Evolutionary conservation across 805 yeast genomes (phyloP).

Genomic region (Ogataea allantospora): DNA sequence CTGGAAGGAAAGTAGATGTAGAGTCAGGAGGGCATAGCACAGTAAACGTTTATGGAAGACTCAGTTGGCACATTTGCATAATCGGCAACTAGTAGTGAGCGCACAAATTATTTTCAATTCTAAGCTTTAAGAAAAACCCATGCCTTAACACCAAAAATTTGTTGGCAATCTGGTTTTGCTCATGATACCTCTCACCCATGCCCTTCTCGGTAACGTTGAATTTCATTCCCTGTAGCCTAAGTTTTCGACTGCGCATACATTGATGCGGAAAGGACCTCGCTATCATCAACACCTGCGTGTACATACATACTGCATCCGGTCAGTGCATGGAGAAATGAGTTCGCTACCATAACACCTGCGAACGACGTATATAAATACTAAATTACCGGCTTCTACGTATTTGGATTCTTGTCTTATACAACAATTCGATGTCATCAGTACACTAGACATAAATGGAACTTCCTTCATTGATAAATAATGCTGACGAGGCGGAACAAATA

Average conservation of each 20-base stretch:
- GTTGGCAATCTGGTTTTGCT: too few relatives aligned
- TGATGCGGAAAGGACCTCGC: slow-evolving; percentile 20
- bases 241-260: neutral
- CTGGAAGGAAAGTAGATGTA: neutral
- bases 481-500: slow-evolving; percentile 1
- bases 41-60: too few relatives aligned
- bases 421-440: slow-evolving; percentile 1
- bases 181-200: neutral
- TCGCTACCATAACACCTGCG: slow-evolving; percentile 3
- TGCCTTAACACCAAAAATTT: too few relatives aligned
- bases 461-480: slow-evolving; percentile 15
- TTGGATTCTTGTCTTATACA: slow-evolving; percentile 1
- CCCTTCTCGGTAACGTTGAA: neutral
- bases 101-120: too few relatives aligned
- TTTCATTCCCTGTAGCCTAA: neutral
- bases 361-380: slow-evolving; percentile 3
- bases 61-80: too few relatives aligned
- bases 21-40: neutral
- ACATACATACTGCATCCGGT: slow-evolving; percentile 2
- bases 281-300: slow-evolving; percentile 9
- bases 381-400: neutral
- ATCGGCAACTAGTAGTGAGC: too few relatives aligned
- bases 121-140: too few relatives aligned
- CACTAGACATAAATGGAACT: slow-evolving; percentile 10
- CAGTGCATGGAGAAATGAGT: slow-evolving; percentile 1